Percentiles rank a stretch among this genome's conserved stretches.
These are phyloP conservation scores for Sclerotinia spermophila DNA, from an alignment of 2,329 filamentous ascomycete genomes.

Conservation along the genomic window DNA sequence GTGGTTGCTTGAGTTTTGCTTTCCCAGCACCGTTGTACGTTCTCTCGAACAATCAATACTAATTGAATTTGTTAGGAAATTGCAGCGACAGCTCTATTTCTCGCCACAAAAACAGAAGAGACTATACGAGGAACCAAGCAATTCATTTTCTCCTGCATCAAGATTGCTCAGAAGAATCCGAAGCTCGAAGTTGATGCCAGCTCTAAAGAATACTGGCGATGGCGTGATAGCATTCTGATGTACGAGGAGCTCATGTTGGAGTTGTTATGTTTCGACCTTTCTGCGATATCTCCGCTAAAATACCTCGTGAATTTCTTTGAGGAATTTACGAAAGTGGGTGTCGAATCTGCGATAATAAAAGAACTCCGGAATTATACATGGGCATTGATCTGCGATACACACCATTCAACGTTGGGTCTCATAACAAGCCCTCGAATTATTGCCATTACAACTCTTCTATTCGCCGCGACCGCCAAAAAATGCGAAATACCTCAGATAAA, in stretches of 20 bases:
- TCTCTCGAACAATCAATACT: slow-evolving; percentile 4
- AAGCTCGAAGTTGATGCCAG: slow-evolving; percentile 91
- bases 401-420: slow-evolving; percentile 78
- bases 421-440: slow-evolving; percentile 76
- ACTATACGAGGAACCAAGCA: slow-evolving; percentile 95
- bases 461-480: slow-evolving; percentile 71
- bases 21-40: not conserved
- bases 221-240: slow-evolving; percentile 88
- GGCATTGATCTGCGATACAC: slow-evolving; percentile 91
- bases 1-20: not conserved
- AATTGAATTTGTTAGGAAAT: slow-evolving; percentile 55
- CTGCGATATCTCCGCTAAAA: slow-evolving; percentile 83
- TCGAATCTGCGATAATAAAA: slow-evolving; percentile 49
- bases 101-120: slow-evolving; percentile 96
- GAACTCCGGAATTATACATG: slow-evolving; percentile 79
- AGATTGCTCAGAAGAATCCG: slow-evolving; percentile 91
- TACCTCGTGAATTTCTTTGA: slow-evolving; percentile 78
- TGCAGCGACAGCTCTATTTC: slow-evolving; percentile 84
- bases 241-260: slow-evolving; percentile 94
- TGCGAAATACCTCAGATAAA: slow-evolving; percentile 69
- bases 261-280: slow-evolving; percentile 87
- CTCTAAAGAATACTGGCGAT: slow-evolving; percentile 97
- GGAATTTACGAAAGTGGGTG: slow-evolving; percentile 68
- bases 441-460: slow-evolving; percentile 82
- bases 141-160: slow-evolving; percentile 87